These are phyloP conservation scores for Cladosporium austrohemisphaericum DNA, from an alignment of 2,329 filamentous ascomycete species.

Conservation along the genomic window DNA sequence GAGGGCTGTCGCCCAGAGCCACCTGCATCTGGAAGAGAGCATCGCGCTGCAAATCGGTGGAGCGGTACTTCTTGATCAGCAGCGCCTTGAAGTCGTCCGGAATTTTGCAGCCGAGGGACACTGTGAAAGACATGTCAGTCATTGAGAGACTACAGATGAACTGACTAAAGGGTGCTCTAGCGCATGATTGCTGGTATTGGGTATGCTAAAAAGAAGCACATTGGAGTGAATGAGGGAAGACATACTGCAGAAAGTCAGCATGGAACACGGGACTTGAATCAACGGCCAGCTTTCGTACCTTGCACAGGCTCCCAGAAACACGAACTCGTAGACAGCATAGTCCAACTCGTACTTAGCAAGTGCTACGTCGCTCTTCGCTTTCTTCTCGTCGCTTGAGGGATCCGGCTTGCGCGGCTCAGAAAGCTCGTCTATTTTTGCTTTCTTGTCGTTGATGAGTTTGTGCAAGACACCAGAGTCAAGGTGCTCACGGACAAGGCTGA, in stretches of 20 bases:
- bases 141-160: too few species aligned
- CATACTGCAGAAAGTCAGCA: too few species aligned
- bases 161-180: too few species aligned
- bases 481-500: constrained; percentile 6
- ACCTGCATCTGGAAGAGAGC: constrained; percentile 14
- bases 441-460: neutral
- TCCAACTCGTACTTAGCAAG: neutral
- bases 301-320: constrained; percentile 17
- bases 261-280: too few species aligned
- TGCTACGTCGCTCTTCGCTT: neutral
- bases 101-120: constrained; percentile 18
- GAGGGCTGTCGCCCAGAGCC: constrained; percentile 14
- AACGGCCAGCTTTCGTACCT: too few species aligned
- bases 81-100: neutral
- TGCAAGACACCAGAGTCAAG: constrained; percentile 16
- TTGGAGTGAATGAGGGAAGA: too few species aligned
- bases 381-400: too few species aligned
- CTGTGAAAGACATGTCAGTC: too few species aligned
- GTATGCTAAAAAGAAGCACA: too few species aligned
- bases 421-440: neutral
- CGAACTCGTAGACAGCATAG: constrained; percentile 7
- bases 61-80: constrained; percentile 13
- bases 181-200: too few species aligned
- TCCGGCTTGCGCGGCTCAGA: too few species aligned
- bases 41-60: constrained; percentile 13